These are phyloP conservation scores for Colletotrichum higginsianum DNA, from an alignment of 2,329 filamentous ascomycete species.

Conservation along the genomic window DNA sequence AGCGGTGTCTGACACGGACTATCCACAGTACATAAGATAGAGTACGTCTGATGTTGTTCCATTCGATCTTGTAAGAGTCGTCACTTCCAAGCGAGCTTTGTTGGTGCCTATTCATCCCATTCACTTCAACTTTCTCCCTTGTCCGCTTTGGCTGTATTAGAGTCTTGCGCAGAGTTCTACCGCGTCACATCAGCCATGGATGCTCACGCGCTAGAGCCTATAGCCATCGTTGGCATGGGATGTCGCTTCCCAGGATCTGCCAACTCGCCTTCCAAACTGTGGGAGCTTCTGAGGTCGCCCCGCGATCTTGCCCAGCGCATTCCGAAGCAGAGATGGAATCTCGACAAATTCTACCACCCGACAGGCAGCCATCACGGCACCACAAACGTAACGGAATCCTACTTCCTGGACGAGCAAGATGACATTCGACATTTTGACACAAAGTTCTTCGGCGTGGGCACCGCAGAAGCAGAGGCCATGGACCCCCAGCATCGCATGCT, in stretches of 20 bases:
- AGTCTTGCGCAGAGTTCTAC: no score
- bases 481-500: conserved; percentile 52
- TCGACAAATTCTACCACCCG: conserved; percentile 3
- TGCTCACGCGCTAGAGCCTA: neutral
- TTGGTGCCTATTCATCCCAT: no score
- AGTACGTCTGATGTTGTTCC: no score
- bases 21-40: no score
- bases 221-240: conserved; percentile 28
- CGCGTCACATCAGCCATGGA: no score
- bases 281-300: neutral
- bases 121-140: no score
- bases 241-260: conserved; percentile 30
- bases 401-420: conserved; percentile 42
- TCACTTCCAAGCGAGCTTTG: no score
- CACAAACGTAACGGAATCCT: conserved; percentile 44
- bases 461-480: conserved; percentile 48
- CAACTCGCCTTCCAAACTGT: conserved; percentile 10
- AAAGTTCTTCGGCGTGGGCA: conserved; percentile 49
- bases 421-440: conserved; percentile 45
- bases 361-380: conserved; percentile 24
- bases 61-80: no score
- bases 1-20: no score
- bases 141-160: no score
- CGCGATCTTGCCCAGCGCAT: conserved; percentile 46
- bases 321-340: conserved; percentile 45